A percentile compares a stretch with the other conserved stretches of the same genome.
These are phyloP conservation scores for Dictyostelium citrinum DNA, from an alignment of 78 protist genomes.

Conservation along the genomic window DNA sequence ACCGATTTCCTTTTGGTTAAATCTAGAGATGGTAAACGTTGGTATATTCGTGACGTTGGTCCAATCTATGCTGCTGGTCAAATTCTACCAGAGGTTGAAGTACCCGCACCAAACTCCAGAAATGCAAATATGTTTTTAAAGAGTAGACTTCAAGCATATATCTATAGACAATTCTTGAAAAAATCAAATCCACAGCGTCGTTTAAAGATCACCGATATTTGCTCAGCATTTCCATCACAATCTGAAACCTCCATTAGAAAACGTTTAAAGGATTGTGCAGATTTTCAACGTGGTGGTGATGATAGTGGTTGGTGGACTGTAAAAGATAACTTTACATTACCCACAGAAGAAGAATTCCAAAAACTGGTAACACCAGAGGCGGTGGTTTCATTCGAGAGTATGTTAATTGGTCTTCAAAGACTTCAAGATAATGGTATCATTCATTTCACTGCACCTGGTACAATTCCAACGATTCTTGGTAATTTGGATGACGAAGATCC, in stretches of 20 bases:
- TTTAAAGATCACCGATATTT: slow-evolving; percentile 58
- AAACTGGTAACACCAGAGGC: slow-evolving; percentile 72
- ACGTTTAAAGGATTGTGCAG: slow-evolving; percentile 78
- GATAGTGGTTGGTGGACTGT: slow-evolving; percentile 84
- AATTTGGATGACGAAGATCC: slow-evolving; percentile 40
- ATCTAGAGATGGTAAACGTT: slow-evolving; percentile 67
- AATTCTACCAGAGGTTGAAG: slow-evolving; percentile 64
- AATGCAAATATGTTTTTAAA: slow-evolving; percentile 63
- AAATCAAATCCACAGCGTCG: slow-evolving; percentile 40
- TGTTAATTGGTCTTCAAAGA: slow-evolving; percentile 56
- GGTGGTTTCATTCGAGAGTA: slow-evolving; percentile 48
- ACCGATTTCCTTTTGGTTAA: slow-evolving; percentile 82
- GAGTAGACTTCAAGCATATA: slow-evolving; percentile 65
- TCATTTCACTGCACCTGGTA: slow-evolving; percentile 55
- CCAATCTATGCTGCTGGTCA: slow-evolving; percentile 77
- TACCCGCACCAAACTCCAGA: slow-evolving; percentile 75
- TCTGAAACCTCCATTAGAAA: slow-evolving; percentile 79
- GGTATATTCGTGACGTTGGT: slow-evolving; percentile 77
- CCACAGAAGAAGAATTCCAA: slow-evolving; percentile 75
- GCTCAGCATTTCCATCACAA: slow-evolving; percentile 63
- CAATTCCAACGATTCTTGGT: slow-evolving; percentile 44
- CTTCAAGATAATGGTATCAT: slow-evolving; percentile 73
- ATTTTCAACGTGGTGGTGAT: slow-evolving; percentile 84
- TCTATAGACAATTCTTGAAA: slow-evolving; percentile 67
- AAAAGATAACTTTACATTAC: slow-evolving; percentile 66